Base-by-base conservation (phyloP, 2,329 filamentous ascomycete species). In the Colletotrichum cuscutae region DNA sequence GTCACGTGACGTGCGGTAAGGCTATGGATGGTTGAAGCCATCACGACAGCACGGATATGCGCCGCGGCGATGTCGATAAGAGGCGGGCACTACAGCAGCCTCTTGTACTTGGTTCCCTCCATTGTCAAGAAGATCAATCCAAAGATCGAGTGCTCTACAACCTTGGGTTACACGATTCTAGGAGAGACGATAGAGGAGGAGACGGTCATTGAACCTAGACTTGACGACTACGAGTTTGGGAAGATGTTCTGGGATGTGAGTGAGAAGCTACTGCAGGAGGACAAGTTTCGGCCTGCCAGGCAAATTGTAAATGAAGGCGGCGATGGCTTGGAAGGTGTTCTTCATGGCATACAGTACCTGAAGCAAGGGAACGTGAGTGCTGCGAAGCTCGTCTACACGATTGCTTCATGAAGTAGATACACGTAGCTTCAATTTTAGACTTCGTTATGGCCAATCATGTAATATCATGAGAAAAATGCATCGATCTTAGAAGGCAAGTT, bases 311-410 rank as follows among this genome's bases (percentile, higher is more conserved):
- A 81, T 35, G 72, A 75, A 12, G 76, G 78, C 4, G 78, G 77
- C 0, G 64, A 32, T 4, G 82, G 82, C 1, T 72, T 84, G 1
- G 77, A 82, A 71, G 82, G 81, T 2, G 78, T 84, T n/a, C 46
- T 84, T 32, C 30, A 37, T 49, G 70, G 70, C 13, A 53, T 73
- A 1, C 53, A 73, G 6, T 49, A 65, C 22, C 26, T 73, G 11
- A 76, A 75, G 57, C 75, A 79, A 5, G 79, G 78, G 0, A 77
- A 80, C 76, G 79, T 86, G 30, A 85, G 83, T 65, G 85, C 81
- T 8, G 79, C 80, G 24, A 87, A 87, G 79, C 77, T 87, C 62
- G 85, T 87, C 1, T 86, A 85, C 74, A 84, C 82, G 84, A 72
- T 84, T 76, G 65, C 46, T 32, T 26, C 37, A 42, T 62, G 7